phyloP scores from a whole-genome alignment of 2,329 filamentous ascomycete species.

The Sporothrix schenckii region DNA sequence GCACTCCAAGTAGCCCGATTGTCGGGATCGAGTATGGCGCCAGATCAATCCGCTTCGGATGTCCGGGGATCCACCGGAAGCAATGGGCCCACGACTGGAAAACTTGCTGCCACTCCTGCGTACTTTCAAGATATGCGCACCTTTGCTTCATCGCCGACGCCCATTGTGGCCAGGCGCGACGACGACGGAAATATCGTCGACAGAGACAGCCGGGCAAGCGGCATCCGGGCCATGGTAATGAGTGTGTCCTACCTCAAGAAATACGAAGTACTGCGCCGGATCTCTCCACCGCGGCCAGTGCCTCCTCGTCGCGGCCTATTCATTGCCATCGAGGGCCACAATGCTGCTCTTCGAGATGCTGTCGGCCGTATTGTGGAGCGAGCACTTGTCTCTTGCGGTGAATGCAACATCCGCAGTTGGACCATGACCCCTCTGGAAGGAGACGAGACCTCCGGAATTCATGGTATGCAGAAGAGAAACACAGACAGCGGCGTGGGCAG shows the following conservation, averaged over 20 bases:
- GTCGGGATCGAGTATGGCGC: not conserved
- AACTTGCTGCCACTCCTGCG: not conserved
- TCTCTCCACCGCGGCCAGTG: constrained; percentile 65
- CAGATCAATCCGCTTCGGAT: not conserved
- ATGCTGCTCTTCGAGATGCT: constrained; percentile 53
- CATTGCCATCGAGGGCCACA: constrained; percentile 79
- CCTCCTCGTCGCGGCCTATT: constrained; percentile 68
- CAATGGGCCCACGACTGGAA: not conserved
- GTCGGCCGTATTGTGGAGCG: constrained; percentile 67
- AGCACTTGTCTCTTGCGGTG: constrained; percentile 56
- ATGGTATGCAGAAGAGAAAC: constrained; percentile 13
- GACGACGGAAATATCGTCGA: not conserved
- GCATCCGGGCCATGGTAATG: constrained; percentile 72
- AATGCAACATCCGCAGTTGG: constrained; percentile 50
- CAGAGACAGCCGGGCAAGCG: constrained; percentile 46
- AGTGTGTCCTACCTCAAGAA: constrained; percentile 74
- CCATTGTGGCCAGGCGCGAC: not conserved
- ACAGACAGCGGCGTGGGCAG: constrained; percentile 21
- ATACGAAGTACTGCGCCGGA: constrained; percentile 72
- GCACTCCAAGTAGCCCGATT: not conserved
- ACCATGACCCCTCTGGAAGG: constrained; percentile 1
- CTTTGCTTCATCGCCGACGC: constrained; percentile 30
- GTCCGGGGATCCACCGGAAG: not conserved
- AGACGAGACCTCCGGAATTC: not conserved
- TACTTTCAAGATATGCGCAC: constrained; percentile 27